Base-by-base conservation (phyloP, 2,329 filamentous ascomycete species). In the Fusarium papillatum region DNA sequence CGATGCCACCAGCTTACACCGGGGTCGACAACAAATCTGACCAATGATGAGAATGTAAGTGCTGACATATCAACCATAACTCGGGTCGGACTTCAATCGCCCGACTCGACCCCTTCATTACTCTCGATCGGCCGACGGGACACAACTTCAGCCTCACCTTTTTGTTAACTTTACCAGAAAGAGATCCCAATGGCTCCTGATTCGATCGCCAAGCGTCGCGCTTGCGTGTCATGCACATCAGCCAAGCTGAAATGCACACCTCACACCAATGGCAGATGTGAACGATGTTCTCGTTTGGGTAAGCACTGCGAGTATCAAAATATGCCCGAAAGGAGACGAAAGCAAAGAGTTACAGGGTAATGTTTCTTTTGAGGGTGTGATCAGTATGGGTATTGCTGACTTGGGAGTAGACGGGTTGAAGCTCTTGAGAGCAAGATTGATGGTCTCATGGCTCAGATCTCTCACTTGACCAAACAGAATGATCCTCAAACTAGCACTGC, bases 211-310 rank as follows among this genome's bases (percentile, higher is more conserved):
- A 64, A 64, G 43, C 62, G 62, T 24, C 62, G 62, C 43, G 62
- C 62, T 24, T 64, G 62, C 62, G 62, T 38, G 7, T n/a, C 43
- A 50, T 64, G 62, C 17, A 64, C 62, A 9, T 50, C 62, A 31
- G 43, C 62, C 34, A 64, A 64, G 31, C 62, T 64, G 31, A 64
- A 38, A 24, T 64, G 62, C 31, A 64, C 29, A 16, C 62, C 62
- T 24, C 62, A 36, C 14, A 46, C 31, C n/a, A 50, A n/a, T 10
- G 62, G 43, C 62, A 16, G 34, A 8, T 64, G 62, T 26, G 62
- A 64, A 34, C 43, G 62, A 7, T 64, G 62, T 46, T 24, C 24
- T 34, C 43, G 62, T 22, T 46, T 50, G 62, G 41, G 43, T 8
- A 64, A 53, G 62, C 43, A 36, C 19, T 64, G 62, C 62, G 62